Conservation (phyloP, 345 rosid genomes). For the Salix viminalis region DNA sequence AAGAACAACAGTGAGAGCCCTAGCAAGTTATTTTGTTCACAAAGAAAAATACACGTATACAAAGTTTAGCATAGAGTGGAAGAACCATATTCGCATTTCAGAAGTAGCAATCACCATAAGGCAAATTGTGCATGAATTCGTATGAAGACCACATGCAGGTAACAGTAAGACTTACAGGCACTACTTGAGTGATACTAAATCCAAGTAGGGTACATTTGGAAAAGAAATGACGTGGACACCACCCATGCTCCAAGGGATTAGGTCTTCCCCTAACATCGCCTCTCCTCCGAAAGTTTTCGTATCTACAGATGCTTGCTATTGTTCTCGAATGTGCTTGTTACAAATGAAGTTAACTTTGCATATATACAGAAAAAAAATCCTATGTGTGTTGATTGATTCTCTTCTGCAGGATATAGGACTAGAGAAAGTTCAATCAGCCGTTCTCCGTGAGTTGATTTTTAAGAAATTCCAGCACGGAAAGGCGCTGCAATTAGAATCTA, state of each 20-base stretch:
- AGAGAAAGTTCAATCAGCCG: conserved; percentile 23
- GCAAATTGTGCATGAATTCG: not conserved
- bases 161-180: not conserved
- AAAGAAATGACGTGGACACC: not conserved
- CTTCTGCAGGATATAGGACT: not conserved
- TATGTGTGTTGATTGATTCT: not conserved
- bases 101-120: not conserved
- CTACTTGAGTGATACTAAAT: not conserved
- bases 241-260: not conserved
- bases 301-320: conserved; percentile 1
- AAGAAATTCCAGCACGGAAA: conserved; percentile 73
- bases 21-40: not conserved
- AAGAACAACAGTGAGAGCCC: not conserved
- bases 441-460: conserved; percentile 62
- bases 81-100: not conserved
- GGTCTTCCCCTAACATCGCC: not conserved
- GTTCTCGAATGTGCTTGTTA: conserved; percentile 15
- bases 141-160: not conserved
- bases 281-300: not conserved
- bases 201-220: not conserved
- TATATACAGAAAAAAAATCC: conserved; percentile 9
- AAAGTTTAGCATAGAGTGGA: not conserved
- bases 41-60: not conserved
- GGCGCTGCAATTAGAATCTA: conserved; percentile 47
- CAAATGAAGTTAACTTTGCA: not conserved